Evolutionary conservation across 352 stramenopile genomes (phyloP), one percentile per base, ranked within the genome.

Genomic region (Aphanomyces astaci): DNA sequence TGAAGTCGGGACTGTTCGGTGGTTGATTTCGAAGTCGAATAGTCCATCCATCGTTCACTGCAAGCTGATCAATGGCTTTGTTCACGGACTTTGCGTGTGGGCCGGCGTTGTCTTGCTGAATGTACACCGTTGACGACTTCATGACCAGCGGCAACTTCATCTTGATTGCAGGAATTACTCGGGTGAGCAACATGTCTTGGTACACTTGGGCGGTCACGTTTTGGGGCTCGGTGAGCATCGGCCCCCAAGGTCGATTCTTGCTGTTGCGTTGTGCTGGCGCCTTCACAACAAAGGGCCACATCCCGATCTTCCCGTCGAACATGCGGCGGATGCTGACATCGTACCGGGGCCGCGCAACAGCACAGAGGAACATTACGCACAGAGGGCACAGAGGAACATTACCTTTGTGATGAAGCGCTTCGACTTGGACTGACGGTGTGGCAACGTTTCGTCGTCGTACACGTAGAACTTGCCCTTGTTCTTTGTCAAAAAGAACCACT

Each of bases 321-420:
- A 72, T 73, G 7, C 63, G 51, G 24, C 71, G 71, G 45, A 65
- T 78, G 7, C 72, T 55, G 1, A 56, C 56, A 33, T 83, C 75
- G 71, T 70, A 81, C 30, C 80, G 77, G 19, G 77, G 76, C 10
- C 76, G 56, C 7, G 77, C 75, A 45, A 83, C 73, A 2, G n/a
- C n/a, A n/a, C n/a, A n/a, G n/a, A n/a, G n/a, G n/a, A n/a, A n/a
- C n/a, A n/a, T n/a, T n/a, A n/a, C n/a, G n/a, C n/a, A n/a, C n/a
- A n/a, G n/a, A n/a, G n/a, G n/a, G 77, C 77, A 3, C 66, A 70
- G 52, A 81, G 75, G 53, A 76, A 79, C 77, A 83, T 83, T n/a
- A 83, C 70, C 45, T 74, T 76, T 11, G 63, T 73, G 32, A 66
- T 59, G 30, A 68, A 67, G 17, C 63, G 40, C 63, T 66, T 67